These are phyloP conservation scores for Glebionis coronaria DNA, from an alignment of 129 eudicot species.

Conservation along the genomic window DNA sequence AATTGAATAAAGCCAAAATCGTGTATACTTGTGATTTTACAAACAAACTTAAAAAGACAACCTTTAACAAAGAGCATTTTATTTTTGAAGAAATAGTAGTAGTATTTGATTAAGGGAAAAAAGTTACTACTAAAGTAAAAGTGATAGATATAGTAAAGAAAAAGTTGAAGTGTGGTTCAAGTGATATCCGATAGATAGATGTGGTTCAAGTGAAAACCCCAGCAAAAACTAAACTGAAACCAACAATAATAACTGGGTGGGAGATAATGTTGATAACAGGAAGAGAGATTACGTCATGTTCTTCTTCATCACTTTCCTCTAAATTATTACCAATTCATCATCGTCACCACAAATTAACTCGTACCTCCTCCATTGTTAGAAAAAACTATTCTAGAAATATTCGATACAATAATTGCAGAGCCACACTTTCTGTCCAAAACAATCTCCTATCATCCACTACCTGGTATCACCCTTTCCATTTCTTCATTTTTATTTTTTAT, in stretches of 20 bases:
- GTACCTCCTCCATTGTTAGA: too few species aligned
- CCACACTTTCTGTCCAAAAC: constrained; percentile 32
- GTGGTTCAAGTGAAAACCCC: constrained; percentile 11
- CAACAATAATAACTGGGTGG: neutral
- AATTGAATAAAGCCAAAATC: too few species aligned
- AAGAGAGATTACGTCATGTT: constrained; percentile 25
- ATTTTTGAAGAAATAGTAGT: too few species aligned
- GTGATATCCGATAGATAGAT: too few species aligned
- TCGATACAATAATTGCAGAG: constrained; percentile 33
- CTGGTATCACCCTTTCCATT: neutral
- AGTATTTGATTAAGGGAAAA: too few species aligned
- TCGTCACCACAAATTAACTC: too few species aligned
- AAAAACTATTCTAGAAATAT: neutral
- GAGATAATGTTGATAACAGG: constrained; percentile 46
- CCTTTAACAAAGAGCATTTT: too few species aligned
- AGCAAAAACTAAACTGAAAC: neutral
- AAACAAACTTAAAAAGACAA: too few species aligned
- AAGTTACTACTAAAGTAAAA: too few species aligned
- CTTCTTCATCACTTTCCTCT: constrained; percentile 31
- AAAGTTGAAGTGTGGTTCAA: too few species aligned
- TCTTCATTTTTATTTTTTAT: neutral
- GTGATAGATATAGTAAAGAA: too few species aligned
- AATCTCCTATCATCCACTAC: constrained; percentile 27
- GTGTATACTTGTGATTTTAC: too few species aligned
- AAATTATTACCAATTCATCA: constrained; percentile 17